Evolutionary conservation across 192 early-diverging fungal species (phyloP).

Genomic region (Nowakowskiella sp.): DNA sequence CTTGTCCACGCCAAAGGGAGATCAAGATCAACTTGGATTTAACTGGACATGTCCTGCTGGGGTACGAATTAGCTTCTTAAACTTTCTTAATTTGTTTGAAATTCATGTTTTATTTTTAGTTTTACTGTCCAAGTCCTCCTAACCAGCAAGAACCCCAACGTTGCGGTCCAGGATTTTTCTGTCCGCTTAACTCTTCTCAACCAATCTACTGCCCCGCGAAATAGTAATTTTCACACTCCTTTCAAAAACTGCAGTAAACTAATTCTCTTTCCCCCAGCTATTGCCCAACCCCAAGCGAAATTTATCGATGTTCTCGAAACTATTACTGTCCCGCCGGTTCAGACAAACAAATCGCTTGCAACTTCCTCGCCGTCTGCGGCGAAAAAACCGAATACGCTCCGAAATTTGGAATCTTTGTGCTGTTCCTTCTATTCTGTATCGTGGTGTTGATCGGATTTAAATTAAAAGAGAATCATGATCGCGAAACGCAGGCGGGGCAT

Average conservation of each 20-base stretch:
- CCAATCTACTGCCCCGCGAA: not conserved
- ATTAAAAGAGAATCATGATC: slow-evolving; percentile 8
- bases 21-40: not conserved
- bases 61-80: too few relatives aligned
- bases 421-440: slow-evolving; percentile 16
- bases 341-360: slow-evolving; percentile 20
- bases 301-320: slow-evolving; percentile 12
- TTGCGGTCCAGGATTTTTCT: not conserved
- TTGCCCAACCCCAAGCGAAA: not conserved
- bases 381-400: slow-evolving; percentile 3
- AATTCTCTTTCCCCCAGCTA: not conserved
- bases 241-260: not conserved
- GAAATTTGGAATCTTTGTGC: slow-evolving; percentile 15
- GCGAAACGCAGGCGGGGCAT: not conserved
- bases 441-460: slow-evolving; percentile 23
- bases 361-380: slow-evolving; percentile 11
- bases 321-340: slow-evolving; percentile 29
- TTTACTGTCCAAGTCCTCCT: too few relatives aligned
- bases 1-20: not conserved
- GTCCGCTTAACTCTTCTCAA: not conserved
- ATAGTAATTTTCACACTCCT: not conserved
- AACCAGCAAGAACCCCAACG: not conserved
- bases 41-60: not conserved
- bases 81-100: too few relatives aligned
- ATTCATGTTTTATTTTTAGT: too few relatives aligned